Evolutionary conservation across 768 basidiomycete species (phyloP), one percentile per base, ranked within the genome.

Genomic region (Suillus subaureus): DNA sequence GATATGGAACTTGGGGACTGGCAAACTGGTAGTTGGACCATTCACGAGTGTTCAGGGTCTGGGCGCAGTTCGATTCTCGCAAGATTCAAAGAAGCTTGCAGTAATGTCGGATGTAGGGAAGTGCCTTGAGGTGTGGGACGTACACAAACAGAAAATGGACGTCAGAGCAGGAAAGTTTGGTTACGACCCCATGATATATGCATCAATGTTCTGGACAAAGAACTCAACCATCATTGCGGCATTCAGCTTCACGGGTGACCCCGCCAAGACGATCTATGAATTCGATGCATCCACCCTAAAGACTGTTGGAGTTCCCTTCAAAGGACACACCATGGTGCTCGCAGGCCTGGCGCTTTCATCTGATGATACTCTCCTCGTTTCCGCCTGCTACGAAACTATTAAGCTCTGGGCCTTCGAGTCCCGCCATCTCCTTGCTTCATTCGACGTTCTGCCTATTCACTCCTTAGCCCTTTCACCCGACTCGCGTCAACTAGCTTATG

Each of bases 371-470:
- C n/a, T 56, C 35, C 55, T 56, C n/a, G n/a, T 37, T 23, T 37
- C n/a, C 1, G 55, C n/a, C n/a, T 56, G 33, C 55, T 56, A 56
- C 13, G 33, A 56, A 35, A 56, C 55, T 4, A 37, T 56, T n/a
- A 56, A 56, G 35, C 35, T 56, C 35, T 37, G 55, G 56, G 56
- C 56, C 23, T 57, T 57, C 37, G 37, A 57, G 37, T 57, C 56
- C 37, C 56, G 37, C 15, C 37, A 57, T 16, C 56, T 39, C 8
- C 56, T 57, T 0, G 56, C 37, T 6, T 56, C 35, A 15, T 56
- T 56, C 4, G 12, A 56, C 4, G 15, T 39, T 16, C 37, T 39
- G 8, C 23, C 56, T 55, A 2, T 18, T 8, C 7, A 16, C 8
- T 37, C 15, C 37, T 16, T 57, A 16, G 39, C 16, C 23, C 37